Conservation (phyloP, 2,329 filamentous ascomycete genomes). For the Trichoderma aggressivum region DNA sequence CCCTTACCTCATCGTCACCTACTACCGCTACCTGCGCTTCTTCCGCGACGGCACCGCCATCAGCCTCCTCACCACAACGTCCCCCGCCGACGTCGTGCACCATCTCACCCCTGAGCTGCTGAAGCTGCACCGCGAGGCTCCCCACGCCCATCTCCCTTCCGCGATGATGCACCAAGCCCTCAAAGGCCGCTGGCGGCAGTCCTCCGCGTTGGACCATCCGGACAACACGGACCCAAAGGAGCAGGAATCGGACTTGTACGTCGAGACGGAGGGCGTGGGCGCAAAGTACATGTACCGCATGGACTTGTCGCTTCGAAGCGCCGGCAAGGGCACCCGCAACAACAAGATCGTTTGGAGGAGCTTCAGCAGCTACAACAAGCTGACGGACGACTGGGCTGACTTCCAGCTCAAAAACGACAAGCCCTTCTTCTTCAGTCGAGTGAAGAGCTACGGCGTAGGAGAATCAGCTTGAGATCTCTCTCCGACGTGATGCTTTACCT, state of each 20-base stretch:
- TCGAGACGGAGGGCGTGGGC: slow-evolving; percentile 83
- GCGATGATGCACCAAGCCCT: slow-evolving; percentile 66
- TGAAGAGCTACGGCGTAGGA: slow-evolving; percentile 57
- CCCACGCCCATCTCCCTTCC: slow-evolving; percentile 35
- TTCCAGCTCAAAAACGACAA: slow-evolving; percentile 66
- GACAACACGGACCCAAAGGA: slow-evolving; percentile 22
- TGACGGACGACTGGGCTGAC: slow-evolving; percentile 87
- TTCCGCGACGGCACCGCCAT: slow-evolving; percentile 85
- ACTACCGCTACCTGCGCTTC: slow-evolving; percentile 95
- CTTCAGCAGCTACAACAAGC: slow-evolving; percentile 84
- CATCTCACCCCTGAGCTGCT: slow-evolving; percentile 72
- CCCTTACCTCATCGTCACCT: slow-evolving; percentile 93
- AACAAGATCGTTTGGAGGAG: slow-evolving; percentile 87
- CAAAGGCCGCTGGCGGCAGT: slow-evolving; percentile 53
- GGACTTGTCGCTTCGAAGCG: slow-evolving; percentile 67
- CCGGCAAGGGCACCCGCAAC: slow-evolving; percentile 64
- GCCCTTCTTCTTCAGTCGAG: slow-evolving; percentile 64
- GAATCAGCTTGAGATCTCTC: background rate
- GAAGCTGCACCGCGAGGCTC: slow-evolving; percentile 39
- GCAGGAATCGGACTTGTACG: slow-evolving; percentile 64
- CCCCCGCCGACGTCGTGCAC: slow-evolving; percentile 85
- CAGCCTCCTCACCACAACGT: slow-evolving; percentile 73
- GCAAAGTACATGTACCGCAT: slow-evolving; percentile 81
- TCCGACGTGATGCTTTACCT: background rate
- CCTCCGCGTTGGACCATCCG: slow-evolving; percentile 33